A percentile compares a stretch with the other conserved stretches of the same genome.
phyloP scores from a whole-genome alignment of 805 yeast species.

The Ogataea nonfermentans region DNA sequence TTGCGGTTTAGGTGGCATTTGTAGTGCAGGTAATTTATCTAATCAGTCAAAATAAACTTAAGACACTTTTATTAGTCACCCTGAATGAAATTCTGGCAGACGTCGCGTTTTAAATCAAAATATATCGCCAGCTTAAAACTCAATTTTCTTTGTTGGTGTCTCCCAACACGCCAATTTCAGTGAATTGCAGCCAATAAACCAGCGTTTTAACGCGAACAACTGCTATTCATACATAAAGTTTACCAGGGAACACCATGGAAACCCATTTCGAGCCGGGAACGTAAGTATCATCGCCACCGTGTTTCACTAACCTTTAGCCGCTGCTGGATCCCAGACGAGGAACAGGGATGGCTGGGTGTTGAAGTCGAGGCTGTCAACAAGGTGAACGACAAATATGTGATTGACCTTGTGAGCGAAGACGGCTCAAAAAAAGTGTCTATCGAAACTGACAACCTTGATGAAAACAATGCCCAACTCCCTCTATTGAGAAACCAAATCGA shows the following conservation, averaged over 20 bases:
- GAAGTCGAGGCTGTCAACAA: conserved; percentile 47
- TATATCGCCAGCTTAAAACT: conserved; percentile 8
- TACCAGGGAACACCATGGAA: conserved; percentile 18
- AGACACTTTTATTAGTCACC: background rate
- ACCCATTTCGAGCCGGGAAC: conserved; percentile 49
- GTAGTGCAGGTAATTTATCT: background rate
- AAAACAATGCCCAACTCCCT: conserved; percentile 61
- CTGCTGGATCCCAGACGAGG: conserved; percentile 79
- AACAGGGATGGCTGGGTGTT: conserved; percentile 74
- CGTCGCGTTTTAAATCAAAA: conserved; percentile 14
- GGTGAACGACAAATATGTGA: conserved; percentile 42
- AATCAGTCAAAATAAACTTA: background rate
- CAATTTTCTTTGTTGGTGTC: conserved; percentile 9
- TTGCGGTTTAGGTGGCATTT: conserved; percentile 4
- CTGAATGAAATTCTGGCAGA: conserved; percentile 4
- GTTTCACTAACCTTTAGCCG: conserved; percentile 40
- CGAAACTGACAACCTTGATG: conserved; percentile 47
- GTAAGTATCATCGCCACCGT: conserved; percentile 34
- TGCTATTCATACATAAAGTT: background rate
- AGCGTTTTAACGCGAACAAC: background rate
- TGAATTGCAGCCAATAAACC: background rate
- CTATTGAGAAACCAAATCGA: conserved; percentile 89
- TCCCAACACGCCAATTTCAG: conserved; percentile 2
- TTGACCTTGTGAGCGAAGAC: conserved; percentile 55
- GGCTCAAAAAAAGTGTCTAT: conserved; percentile 45